Evolutionary conservation across 2,329 filamentous ascomycete species (phyloP).

Genomic region (Onygenales sp.): DNA sequence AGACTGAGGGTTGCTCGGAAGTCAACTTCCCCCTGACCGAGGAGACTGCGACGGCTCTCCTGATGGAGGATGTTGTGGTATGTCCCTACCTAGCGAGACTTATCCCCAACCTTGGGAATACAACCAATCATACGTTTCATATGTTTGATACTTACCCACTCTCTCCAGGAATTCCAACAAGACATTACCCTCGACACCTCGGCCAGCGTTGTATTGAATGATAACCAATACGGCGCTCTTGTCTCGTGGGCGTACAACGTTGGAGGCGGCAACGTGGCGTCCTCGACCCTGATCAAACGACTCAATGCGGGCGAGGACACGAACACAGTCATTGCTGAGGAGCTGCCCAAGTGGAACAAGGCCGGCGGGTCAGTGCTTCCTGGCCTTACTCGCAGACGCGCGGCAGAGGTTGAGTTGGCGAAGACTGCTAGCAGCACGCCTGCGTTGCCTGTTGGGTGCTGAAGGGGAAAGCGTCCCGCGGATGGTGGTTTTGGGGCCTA

Average conservation of each 20-base stretch:
- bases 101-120: not conserved
- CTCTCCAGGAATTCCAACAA: conserved; percentile 25
- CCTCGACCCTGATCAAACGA: conserved; percentile 33
- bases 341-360: conserved; percentile 42
- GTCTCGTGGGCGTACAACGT: conserved; percentile 45
- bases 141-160: conserved; percentile 17
- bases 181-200: conserved; percentile 31
- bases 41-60: conserved; percentile 31
- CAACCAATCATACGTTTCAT: not conserved
- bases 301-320: conserved; percentile 37
- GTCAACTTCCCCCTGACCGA: conserved; percentile 38
- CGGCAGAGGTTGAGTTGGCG: conserved; percentile 37
- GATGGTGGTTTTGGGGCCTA: not conserved
- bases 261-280: conserved; percentile 34
- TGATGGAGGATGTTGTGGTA: conserved; percentile 33
- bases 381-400: conserved; percentile 34
- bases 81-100: not conserved
- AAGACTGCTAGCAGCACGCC: conserved; percentile 12
- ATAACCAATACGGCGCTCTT: conserved; percentile 45
- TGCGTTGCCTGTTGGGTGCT: conserved; percentile 10
- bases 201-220: conserved; percentile 33
- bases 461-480: not conserved
- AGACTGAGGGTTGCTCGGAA: conserved; percentile 33
- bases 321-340: conserved; percentile 33
- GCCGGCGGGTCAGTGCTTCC: conserved; percentile 30